phyloP scores from a whole-genome alignment of 768 basidiomycete species.

The Coprinopsis cinerea region DNA sequence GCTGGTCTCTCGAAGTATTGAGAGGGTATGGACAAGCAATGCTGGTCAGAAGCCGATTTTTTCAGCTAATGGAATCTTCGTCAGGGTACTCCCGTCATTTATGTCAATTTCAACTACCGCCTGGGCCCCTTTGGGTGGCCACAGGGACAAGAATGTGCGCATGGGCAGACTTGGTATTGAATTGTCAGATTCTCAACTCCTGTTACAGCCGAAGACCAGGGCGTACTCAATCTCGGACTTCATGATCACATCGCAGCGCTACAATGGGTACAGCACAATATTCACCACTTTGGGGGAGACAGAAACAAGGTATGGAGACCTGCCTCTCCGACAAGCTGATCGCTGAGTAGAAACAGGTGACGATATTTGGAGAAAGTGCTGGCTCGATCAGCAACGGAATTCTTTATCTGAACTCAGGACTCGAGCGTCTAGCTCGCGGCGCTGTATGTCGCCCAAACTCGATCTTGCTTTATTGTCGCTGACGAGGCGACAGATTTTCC shows the following conservation, averaged over 20 bases:
- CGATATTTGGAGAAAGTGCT: slow-evolving; percentile 50
- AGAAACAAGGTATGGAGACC: slow-evolving; percentile 20
- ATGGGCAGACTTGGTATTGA: not conserved
- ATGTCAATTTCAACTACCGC: slow-evolving; percentile 35
- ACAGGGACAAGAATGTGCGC: slow-evolving; percentile 30
- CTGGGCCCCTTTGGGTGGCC: slow-evolving; percentile 43
- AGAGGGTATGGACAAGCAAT: slow-evolving; percentile 24
- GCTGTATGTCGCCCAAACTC: slow-evolving; percentile 17
- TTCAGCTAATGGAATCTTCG: not conserved
- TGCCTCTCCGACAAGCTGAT: not conserved
- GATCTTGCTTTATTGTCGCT: not conserved
- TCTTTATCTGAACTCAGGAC: slow-evolving; percentile 29
- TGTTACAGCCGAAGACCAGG: slow-evolving; percentile 25
- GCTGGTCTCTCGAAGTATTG: slow-evolving; percentile 32
- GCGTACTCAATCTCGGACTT: slow-evolving; percentile 39
- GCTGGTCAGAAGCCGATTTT: not conserved
- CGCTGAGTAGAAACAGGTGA: slow-evolving; percentile 28
- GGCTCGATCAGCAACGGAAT: slow-evolving; percentile 43
- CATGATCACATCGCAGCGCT: slow-evolving; percentile 40
- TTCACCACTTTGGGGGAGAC: slow-evolving; percentile 54
- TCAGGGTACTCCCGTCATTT: slow-evolving; percentile 38
- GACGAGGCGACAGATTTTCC: slow-evolving; percentile 28
- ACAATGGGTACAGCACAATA: slow-evolving; percentile 55
- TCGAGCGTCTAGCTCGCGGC: slow-evolving; percentile 28
- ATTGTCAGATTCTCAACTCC: no score